Percentiles rank a stretch among this genome's conserved stretches.
These are phyloP conservation scores for Mycena amicta DNA, from an alignment of 768 basidiomycete species.

Conservation along the genomic window DNA sequence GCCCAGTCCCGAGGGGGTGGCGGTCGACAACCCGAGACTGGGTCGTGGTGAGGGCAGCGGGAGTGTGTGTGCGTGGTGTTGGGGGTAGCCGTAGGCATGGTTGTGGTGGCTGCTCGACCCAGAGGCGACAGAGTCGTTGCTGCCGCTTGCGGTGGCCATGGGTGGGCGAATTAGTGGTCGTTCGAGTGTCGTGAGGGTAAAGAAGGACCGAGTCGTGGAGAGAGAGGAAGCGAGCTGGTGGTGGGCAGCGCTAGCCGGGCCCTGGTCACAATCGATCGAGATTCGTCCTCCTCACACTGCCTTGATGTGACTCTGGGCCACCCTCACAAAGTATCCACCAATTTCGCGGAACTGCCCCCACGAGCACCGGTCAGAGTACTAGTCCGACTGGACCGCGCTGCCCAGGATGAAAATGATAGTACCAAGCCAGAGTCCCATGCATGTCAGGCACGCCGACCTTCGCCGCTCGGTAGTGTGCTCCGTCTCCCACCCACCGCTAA, in stretches of 20 bases:
- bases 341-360: too few relatives aligned
- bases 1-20: constrained; percentile 30
- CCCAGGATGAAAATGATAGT: too few relatives aligned
- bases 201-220: not conserved
- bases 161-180: not conserved
- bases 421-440: too few relatives aligned
- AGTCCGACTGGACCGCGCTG: too few relatives aligned
- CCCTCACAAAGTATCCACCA: too few relatives aligned
- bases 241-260: not conserved
- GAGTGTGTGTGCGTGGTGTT: not conserved
- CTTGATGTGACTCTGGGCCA: too few relatives aligned
- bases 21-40: constrained; percentile 42
- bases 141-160: not conserved
- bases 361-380: too few relatives aligned
- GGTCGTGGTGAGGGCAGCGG: constrained; percentile 28
- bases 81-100: not conserved
- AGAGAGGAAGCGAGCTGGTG: not conserved
- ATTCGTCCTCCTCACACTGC: too few relatives aligned
- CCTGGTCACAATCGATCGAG: not conserved
- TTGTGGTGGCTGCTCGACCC: not conserved
- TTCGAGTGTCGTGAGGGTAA: not conserved
- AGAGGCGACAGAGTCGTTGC: not conserved
- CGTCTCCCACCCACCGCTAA: too few relatives aligned
- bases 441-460: too few relatives aligned
- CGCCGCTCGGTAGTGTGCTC: too few relatives aligned